Evolutionary conservation across 2,329 filamentous ascomycete genomes (phyloP).

Genomic region (Xylaria multiplex): DNA sequence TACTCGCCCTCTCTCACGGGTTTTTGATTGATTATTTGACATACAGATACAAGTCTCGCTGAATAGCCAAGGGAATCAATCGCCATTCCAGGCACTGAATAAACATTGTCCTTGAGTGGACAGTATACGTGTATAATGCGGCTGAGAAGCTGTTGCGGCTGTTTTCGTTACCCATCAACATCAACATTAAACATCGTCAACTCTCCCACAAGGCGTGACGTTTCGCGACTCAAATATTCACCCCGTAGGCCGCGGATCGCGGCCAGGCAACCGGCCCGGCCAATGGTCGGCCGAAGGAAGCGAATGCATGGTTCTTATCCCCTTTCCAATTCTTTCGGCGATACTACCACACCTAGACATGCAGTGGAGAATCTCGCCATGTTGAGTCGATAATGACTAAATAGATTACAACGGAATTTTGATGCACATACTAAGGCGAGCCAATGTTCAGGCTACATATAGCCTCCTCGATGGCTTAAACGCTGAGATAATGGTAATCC

Average conservation of each 20-base stretch:
- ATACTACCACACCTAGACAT: slow-evolving; percentile 6
- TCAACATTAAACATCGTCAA: neutral
- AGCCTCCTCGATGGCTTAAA: no score
- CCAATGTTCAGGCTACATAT: neutral
- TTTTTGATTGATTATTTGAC: no score
- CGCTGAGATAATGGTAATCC: neutral
- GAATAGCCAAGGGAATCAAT: no score
- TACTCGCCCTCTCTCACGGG: no score
- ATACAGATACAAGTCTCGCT: no score
- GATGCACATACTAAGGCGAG: no score
- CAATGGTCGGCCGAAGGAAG: neutral
- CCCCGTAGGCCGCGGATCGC: neutral
- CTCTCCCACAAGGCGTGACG: neutral
- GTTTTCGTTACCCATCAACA: neutral
- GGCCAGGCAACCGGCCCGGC: no score
- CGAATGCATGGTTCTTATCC: neutral
- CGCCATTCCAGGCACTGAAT: no score
- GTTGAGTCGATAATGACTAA: neutral
- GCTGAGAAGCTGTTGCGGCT: neutral
- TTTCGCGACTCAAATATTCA: neutral
- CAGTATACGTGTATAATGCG: neutral
- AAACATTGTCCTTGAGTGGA: neutral
- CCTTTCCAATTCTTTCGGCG: neutral
- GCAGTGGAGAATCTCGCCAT: slow-evolving; percentile 1
- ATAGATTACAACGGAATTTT: no score